A percentile compares a stretch with the other conserved stretches of the same genome.
These are phyloP conservation scores for Carex pumila DNA, from an alignment of 176 grass and related monocot genomes.

Conservation along the genomic window DNA sequence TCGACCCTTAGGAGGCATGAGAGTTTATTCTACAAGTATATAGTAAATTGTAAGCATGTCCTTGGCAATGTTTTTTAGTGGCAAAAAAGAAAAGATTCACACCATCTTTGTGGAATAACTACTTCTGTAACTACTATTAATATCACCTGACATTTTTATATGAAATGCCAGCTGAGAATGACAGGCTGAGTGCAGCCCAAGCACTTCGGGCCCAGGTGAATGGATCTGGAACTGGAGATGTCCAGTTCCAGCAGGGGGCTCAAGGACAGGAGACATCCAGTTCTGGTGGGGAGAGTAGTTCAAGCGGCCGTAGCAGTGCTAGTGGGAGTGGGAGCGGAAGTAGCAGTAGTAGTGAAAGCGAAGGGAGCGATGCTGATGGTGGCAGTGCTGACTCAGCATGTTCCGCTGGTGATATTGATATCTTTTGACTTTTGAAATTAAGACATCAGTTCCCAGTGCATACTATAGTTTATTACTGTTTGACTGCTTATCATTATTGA, in stretches of 20 bases:
- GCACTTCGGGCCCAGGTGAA: conserved; percentile 24
- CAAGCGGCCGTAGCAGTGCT: conserved; percentile 4
- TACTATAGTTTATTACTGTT: not conserved
- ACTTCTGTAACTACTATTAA: not conserved
- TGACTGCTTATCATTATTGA: not conserved
- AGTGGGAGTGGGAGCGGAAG: conserved; percentile 10
- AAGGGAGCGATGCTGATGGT: conserved; percentile 14
- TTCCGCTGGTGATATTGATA: conserved; percentile 18
- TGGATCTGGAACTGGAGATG: conserved; percentile 1
- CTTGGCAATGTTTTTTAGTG: not conserved
- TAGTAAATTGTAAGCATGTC: not conserved
- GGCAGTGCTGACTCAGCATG: conserved; percentile 13
- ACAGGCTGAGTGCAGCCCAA: conserved; percentile 70
- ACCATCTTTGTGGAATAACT: not conserved
- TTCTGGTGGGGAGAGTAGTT: conserved; percentile 12
- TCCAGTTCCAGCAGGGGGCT: conserved; percentile 4
- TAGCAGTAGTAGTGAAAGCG: conserved; percentile 14
- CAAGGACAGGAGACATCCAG: conserved; percentile 16
- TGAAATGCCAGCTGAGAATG: conserved; percentile 60
- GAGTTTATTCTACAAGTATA: not conserved
- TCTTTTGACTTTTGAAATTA: not conserved
- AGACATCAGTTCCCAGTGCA: not conserved
- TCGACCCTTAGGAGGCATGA: not conserved
- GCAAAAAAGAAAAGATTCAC: not conserved
- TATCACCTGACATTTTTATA: conserved; percentile 3